Conservation (phyloP, 106 monocot species). For the Narthecium ossifragum region DNA sequence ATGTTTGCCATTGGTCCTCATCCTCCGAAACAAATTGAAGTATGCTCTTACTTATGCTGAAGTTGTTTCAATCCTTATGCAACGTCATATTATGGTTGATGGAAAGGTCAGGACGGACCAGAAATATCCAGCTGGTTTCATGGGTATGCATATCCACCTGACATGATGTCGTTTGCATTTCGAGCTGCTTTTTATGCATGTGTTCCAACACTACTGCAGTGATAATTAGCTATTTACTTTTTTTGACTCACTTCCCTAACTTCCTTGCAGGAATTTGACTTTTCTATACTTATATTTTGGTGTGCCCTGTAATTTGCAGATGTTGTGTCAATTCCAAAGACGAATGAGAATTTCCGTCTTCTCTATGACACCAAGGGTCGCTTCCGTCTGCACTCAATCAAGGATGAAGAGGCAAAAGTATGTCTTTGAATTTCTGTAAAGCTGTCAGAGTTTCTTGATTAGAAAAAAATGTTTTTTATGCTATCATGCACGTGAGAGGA, state of each 20-base stretch:
- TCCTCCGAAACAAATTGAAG: conserved; percentile 73
- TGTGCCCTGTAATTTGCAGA: conserved; percentile 39
- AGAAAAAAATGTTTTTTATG: too few relatives aligned
- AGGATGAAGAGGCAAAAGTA: conserved; percentile 84
- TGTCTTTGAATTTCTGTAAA: not conserved
- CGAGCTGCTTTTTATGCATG: too few relatives aligned
- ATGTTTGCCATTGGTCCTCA: conserved; percentile 78
- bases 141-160: conserved; percentile 44
- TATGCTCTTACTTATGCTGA: conserved; percentile 79
- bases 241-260: too few relatives aligned
- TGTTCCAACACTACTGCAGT: too few relatives aligned
- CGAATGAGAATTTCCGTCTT: conserved; percentile 79
- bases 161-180: too few relatives aligned
- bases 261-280: too few relatives aligned
- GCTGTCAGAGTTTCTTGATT: too few relatives aligned
- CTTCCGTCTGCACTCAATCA: conserved; percentile 67
- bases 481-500: too few relatives aligned
- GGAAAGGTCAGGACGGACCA: conserved; percentile 78
- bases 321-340: conserved; percentile 82
- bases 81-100: conserved; percentile 76
- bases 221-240: too few relatives aligned
- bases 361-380: conserved; percentile 89
- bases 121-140: conserved; percentile 89
- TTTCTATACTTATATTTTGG: too few relatives aligned
- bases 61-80: conserved; percentile 78